Conservation (phyloP, 2,329 filamentous ascomycete species). For the Colletotrichum somersetense region DNA sequence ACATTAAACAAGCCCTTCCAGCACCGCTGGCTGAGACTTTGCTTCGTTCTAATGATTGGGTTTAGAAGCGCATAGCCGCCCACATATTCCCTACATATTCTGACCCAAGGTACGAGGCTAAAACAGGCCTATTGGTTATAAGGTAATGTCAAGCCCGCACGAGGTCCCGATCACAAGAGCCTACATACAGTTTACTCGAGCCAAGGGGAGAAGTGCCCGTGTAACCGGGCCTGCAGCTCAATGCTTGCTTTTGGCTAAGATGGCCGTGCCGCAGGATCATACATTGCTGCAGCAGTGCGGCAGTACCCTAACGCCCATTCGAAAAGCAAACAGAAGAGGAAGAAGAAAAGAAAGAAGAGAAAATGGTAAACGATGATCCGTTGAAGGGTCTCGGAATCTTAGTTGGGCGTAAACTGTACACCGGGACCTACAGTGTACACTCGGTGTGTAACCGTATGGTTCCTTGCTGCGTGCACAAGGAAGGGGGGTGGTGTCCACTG, state of each 20-base stretch:
- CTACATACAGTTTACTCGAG: no score
- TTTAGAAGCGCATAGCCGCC: slow-evolving; percentile 36
- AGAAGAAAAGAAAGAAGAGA: neutral
- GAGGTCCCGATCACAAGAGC: neutral
- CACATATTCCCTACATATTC: neutral
- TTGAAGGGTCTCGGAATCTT: slow-evolving; percentile 8
- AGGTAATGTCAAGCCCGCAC: neutral
- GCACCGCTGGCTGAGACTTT: neutral
- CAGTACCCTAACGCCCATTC: neutral
- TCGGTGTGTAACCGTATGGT: neutral
- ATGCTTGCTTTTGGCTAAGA: slow-evolving; percentile 21
- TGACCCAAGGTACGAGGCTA: neutral
- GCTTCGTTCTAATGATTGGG: slow-evolving; percentile 18
- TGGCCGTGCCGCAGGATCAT: slow-evolving; percentile 4
- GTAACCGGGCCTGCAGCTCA: slow-evolving; percentile 1
- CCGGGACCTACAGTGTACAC: no score
- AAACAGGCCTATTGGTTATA: neutral
- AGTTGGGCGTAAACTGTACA: no score
- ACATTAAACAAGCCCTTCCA: neutral
- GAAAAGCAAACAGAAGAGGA: neutral
- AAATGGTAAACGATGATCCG: slow-evolving; percentile 15
- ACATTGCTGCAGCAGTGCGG: slow-evolving; percentile 7
- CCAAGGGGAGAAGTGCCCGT: neutral
- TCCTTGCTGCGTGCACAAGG: neutral
- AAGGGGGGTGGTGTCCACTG: neutral